phyloP scores from a whole-genome alignment of 2,329 filamentous ascomycete genomes.

The Monascus ruber region DNA sequence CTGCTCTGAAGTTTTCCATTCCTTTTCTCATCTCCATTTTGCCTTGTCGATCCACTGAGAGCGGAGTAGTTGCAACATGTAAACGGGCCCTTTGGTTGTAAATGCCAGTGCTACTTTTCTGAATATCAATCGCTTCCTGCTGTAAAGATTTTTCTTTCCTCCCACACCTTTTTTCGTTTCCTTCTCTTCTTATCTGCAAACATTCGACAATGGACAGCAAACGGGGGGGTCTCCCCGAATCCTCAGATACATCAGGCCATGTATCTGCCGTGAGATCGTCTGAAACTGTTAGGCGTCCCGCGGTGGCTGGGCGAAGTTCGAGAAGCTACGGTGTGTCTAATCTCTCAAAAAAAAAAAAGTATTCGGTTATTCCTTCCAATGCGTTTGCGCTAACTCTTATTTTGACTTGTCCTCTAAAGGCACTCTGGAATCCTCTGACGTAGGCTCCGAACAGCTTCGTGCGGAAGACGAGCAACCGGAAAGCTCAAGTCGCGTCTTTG shows the following conservation, averaged over 20 bases:
- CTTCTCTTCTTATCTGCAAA: constrained; percentile 2
- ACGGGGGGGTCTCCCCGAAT: constrained; percentile 4
- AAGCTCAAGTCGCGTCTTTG: constrained; percentile 18
- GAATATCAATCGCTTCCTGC: not conserved
- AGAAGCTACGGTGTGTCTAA: constrained; percentile 18
- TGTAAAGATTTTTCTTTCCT: constrained; percentile 3
- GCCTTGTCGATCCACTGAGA: no score
- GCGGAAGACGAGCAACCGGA: constrained; percentile 21
- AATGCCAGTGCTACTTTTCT: no score
- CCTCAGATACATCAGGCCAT: constrained; percentile 1
- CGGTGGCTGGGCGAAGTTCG: constrained; percentile 2
- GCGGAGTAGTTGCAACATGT: no score
- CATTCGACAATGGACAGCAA: constrained; percentile 8
- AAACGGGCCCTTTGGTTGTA: no score
- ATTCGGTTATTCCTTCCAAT: not conserved
- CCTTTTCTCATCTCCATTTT: no score
- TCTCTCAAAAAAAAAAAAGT: not conserved
- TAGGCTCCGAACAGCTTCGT: constrained; percentile 10
- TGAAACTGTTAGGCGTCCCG: constrained; percentile 3
- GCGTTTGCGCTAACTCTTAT: not conserved
- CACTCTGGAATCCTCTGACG: constrained; percentile 18
- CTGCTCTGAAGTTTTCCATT: no score
- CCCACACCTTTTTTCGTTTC: constrained; percentile 4
- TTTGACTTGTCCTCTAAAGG: constrained; percentile 8
- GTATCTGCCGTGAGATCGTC: constrained; percentile 6